Percentiles rank a stretch among this genome's conserved stretches.
Conservation (phyloP, 2,329 filamentous ascomycete genomes). For the Fusarium paranaense region DNA sequence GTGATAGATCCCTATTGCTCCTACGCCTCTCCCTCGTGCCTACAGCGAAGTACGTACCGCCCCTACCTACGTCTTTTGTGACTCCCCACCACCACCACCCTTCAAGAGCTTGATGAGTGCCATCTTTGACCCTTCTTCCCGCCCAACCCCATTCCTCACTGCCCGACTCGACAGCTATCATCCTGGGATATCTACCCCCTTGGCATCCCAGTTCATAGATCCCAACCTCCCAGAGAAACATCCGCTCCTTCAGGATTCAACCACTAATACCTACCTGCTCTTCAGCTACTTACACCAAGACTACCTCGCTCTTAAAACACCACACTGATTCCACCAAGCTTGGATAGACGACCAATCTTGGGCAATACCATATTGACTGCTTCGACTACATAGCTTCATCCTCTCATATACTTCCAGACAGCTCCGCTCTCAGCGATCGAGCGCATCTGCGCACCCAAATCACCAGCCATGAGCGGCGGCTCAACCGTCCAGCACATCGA, state of each 20-base stretch:
- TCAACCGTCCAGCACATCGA: constrained; percentile 61
- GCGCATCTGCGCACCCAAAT: constrained; percentile 27
- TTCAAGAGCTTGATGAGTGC: constrained; percentile 17
- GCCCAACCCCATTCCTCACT: constrained; percentile 22
- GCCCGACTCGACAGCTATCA: background rate
- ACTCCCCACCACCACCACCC: constrained; percentile 19
- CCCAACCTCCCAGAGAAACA: background rate
- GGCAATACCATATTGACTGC: background rate
- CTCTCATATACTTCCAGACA: background rate
- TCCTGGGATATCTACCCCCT: constrained; percentile 9
- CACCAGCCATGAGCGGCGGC: constrained; percentile 47
- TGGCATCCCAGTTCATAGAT: constrained; percentile 12
- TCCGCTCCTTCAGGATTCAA: background rate
- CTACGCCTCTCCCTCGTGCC: constrained; percentile 29
- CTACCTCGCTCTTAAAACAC: background rate
- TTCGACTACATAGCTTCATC: background rate
- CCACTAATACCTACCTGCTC: constrained; percentile 13
- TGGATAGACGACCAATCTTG: background rate
- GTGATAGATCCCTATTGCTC: constrained; percentile 25
- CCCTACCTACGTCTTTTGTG: constrained; percentile 21
- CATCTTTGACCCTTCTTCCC: constrained; percentile 19
- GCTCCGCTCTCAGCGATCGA: background rate
- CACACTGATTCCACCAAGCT: background rate
- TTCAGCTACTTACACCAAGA: constrained; percentile 2
- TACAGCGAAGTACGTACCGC: background rate